Base-by-base conservation (phyloP, 2,329 filamentous ascomycete species). In the Fusarium chuoi region DNA sequence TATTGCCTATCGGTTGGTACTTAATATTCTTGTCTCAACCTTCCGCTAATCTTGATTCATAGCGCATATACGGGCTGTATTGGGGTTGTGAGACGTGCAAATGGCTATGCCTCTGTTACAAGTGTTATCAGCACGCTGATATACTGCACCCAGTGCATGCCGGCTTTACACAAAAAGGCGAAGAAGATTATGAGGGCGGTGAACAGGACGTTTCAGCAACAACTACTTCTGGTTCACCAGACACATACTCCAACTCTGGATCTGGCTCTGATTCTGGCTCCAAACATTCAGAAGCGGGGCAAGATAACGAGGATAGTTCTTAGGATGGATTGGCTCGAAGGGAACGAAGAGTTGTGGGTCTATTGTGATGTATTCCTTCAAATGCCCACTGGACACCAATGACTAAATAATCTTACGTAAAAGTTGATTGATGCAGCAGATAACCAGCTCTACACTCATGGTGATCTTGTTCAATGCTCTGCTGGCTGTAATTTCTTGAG, bases 261-360 rank as follows among this genome's bases (percentile, higher is more conserved):
- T 56, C 52, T 24, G 52, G 13, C 2, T n/a, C 22, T 5, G 26
- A 11, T 2, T 30, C 51, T 30, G 36, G 7, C 0, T 33, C 28
- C 6, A n/a, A n/a, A 9, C 9, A 49, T 1, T 33, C 3, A 49
- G 28, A 6, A n/a, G 13, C 11, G 0, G 20, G 7, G 4, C 1
- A n/a, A 5, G 14, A 30, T 17, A 17, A 33, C 1, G 2, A 30
- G 2, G 4, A 33, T 10, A 12, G 22, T 15, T 17, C 28, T 30
- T 12, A 30, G 8, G 6, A 12, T 49, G 10, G 15, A 7, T 12
- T 49, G 10, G 12, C 12, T 10, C 0, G 6, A 33, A n/a, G 15
- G 3, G 46, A 30, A 33, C 15, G 7, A 51, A 35, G 11, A 18
- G 8, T 13, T 9, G 9, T 28, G 26, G 18, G 3, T 46, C 5